Conservation (phyloP, 768 basidiomycete genomes). For the Trichaptum fuscoviolaceum region DNA sequence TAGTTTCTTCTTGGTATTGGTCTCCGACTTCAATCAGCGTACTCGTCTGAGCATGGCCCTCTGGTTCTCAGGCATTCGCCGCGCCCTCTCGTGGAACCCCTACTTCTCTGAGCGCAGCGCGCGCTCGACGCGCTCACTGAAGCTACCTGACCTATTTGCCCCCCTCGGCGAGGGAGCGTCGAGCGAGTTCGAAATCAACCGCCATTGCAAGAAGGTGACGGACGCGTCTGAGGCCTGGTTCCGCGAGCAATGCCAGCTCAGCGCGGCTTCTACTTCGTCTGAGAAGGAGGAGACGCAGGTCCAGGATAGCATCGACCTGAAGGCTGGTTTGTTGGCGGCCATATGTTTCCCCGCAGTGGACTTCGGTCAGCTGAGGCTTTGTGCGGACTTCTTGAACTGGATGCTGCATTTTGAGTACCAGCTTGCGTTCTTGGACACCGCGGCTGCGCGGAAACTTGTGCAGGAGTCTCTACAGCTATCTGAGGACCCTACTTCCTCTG, state of each 20-base stretch:
- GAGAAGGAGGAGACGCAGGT: background rate
- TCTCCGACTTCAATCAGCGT: background rate
- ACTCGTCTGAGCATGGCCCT: background rate
- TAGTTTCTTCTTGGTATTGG: background rate
- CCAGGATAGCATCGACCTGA: conserved; percentile 17
- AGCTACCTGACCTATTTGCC: background rate
- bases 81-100: background rate
- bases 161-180: background rate
- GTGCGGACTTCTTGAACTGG: conserved; percentile 45
- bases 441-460: conserved; percentile 18
- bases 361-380: conserved; percentile 45
- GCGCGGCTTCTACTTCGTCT: background rate
- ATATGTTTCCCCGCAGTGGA: conserved; percentile 58
- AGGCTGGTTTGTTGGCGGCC: conserved; percentile 49
- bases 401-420: conserved; percentile 20
- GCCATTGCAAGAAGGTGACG: conserved; percentile 19
- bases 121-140: background rate
- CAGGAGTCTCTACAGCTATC: conserved; percentile 13
- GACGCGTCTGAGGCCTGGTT: conserved; percentile 19
- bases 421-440: conserved; percentile 5
- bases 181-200: conserved; percentile 20
- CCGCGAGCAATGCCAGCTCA: conserved; percentile 3
- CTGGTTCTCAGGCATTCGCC: background rate
- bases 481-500: background rate
- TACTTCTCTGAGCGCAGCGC: background rate